A percentile compares a stretch with the other conserved stretches of the same genome.
phyloP scores from a whole-genome alignment of 352 stramenopile species.

The Globisporangium nodosum region DNA sequence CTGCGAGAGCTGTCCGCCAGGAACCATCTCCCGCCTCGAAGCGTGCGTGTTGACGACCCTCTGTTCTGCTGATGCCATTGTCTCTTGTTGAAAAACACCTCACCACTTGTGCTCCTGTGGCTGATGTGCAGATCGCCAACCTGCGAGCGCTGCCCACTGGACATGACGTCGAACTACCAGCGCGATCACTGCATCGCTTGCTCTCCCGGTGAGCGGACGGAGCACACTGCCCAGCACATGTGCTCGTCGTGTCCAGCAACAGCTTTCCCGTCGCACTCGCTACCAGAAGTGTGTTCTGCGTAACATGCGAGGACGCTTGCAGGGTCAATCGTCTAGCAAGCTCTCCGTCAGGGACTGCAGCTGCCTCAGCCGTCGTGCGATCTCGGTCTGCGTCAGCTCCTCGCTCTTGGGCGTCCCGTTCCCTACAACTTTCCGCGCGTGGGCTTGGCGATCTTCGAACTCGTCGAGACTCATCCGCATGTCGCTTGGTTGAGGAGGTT shows the following conservation, averaged over 20 bases:
- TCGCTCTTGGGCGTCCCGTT: background rate
- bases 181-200: conserved; percentile 52
- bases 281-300: conserved; percentile 13
- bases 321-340: conserved; percentile 38
- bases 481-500: background rate
- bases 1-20: conserved; percentile 52
- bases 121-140: conserved; percentile 18
- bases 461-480: conserved; percentile 28
- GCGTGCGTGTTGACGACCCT: conserved; percentile 20
- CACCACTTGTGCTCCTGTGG: background rate
- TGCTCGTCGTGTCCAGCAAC: conserved; percentile 39
- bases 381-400: conserved; percentile 16
- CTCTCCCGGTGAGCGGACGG: conserved; percentile 30
- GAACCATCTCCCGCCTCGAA: conserved; percentile 38
- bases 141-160: conserved; percentile 36
- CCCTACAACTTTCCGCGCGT: background rate
- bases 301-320: background rate
- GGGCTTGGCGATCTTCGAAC: conserved; percentile 13
- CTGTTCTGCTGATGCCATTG: background rate
- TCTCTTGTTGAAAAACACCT: too few relatives aligned
- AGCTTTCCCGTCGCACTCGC: conserved; percentile 15
- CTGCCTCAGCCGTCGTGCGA: conserved; percentile 35
- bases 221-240: conserved; percentile 31
- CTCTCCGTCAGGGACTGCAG: conserved; percentile 56
- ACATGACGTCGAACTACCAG: conserved; percentile 45